Evolutionary conservation across 129 eudicot genomes (phyloP).

Genomic region (Flaveria bidentis): DNA sequence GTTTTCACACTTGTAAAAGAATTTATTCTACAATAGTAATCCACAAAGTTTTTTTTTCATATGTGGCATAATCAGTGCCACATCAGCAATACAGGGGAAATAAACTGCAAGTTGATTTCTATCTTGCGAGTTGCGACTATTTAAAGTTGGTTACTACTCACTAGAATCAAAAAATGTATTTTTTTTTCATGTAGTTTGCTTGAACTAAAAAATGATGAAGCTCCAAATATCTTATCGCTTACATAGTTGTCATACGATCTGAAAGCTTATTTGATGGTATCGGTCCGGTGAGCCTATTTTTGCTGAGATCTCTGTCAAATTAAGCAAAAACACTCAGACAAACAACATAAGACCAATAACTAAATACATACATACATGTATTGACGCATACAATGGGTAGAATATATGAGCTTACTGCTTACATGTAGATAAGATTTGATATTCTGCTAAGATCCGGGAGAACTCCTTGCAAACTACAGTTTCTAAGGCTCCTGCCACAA

Average conservation of each 20-base stretch:
- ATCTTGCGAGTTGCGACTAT: too few species aligned
- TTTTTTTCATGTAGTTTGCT: background rate
- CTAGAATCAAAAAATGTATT: background rate
- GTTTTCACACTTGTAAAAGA: background rate
- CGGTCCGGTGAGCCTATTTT: constrained; percentile 61
- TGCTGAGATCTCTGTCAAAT: constrained; percentile 66
- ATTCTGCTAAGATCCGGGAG: constrained; percentile 68
- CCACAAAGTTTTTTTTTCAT: background rate
- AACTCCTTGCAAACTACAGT: constrained; percentile 74
- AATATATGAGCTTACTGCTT: constrained; percentile 51
- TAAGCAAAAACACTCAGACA: constrained; percentile 13
- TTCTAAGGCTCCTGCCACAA: constrained; percentile 73
- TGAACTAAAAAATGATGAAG: background rate
- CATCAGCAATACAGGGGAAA: background rate
- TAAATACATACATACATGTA: background rate
- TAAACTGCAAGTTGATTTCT: background rate
- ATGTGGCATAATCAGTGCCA: background rate
- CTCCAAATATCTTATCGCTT: constrained; percentile 19
- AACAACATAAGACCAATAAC: constrained; percentile 13
- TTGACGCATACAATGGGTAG: background rate
- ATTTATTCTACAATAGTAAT: background rate
- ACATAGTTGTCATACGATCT: constrained; percentile 61
- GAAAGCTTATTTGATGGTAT: constrained; percentile 61
- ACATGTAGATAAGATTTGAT: constrained; percentile 54
- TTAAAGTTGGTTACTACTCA: background rate